phyloP scores from a whole-genome alignment of 768 basidiomycete genomes.

The Russula virescens region DNA sequence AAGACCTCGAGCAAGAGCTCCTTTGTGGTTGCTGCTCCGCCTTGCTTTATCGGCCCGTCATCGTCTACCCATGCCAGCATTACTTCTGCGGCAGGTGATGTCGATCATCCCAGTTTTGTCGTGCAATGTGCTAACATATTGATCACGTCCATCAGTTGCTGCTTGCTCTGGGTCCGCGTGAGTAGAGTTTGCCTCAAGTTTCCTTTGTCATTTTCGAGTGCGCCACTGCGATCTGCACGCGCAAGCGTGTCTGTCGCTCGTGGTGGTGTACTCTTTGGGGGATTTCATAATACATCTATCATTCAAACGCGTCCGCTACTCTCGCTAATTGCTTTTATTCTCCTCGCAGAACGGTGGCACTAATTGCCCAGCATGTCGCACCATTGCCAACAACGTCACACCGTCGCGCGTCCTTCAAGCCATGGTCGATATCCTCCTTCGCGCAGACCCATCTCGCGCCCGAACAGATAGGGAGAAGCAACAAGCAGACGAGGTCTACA shows the following conservation, averaged over 20 bases:
- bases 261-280: neutral
- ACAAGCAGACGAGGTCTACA: conserved; percentile 81
- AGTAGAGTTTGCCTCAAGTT: conserved; percentile 33
- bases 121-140: neutral
- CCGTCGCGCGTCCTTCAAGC: conserved; percentile 71
- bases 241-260: neutral
- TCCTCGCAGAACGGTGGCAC: conserved; percentile 68
- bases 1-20: conserved; percentile 66
- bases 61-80: conserved; percentile 82
- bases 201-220: neutral
- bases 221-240: neutral
- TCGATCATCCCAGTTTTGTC: neutral
- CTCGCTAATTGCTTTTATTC: neutral
- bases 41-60: conserved; percentile 74
- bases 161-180: conserved; percentile 77
- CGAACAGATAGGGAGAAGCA: conserved; percentile 65
- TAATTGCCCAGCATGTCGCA: conserved; percentile 78
- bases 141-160: conserved; percentile 48
- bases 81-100: conserved; percentile 85
- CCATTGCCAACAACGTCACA: conserved; percentile 57
- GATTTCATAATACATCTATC: conserved; percentile 25
- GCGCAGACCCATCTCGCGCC: conserved; percentile 60
- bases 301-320: neutral
- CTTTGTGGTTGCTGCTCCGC: conserved; percentile 85
- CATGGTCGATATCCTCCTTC: conserved; percentile 65